Conservation (phyloP, 768 basidiomycete species). For the Mycena vitilis region DNA sequence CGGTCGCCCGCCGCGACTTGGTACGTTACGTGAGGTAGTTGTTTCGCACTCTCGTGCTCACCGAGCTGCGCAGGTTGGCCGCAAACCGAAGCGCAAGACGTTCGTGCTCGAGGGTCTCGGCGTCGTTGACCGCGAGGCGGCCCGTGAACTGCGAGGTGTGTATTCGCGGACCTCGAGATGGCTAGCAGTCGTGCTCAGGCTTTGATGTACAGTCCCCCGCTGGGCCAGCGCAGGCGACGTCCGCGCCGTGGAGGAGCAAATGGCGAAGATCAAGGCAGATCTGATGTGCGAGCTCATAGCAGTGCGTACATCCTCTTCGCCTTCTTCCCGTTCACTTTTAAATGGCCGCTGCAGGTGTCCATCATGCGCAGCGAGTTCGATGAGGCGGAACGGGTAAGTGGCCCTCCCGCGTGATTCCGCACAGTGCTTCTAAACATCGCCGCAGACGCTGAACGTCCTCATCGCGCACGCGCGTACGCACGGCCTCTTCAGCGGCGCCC, state of each 20-base stretch:
- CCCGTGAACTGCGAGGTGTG: conserved; percentile 54
- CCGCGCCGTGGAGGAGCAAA: conserved; percentile 56
- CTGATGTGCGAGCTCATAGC: conserved; percentile 76
- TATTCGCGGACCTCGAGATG: conserved; percentile 27
- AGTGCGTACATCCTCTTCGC: conserved; percentile 50
- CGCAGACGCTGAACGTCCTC: conserved; percentile 56
- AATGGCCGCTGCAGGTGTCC: conserved; percentile 56
- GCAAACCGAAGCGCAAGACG: conserved; percentile 77
- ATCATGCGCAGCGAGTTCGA: conserved; percentile 78
- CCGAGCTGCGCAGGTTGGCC: conserved; percentile 59
- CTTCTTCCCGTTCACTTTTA: not conserved
- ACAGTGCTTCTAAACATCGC: conserved; percentile 2
- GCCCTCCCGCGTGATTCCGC: not conserved
- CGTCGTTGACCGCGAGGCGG: conserved; percentile 60
- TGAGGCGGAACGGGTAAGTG: conserved; percentile 66
- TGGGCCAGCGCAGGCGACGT: conserved; percentile 68
- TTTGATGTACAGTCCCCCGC: conserved; percentile 55
- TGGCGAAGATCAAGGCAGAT: conserved; percentile 77
- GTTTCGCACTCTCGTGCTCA: not conserved
- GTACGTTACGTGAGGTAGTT: not conserved
- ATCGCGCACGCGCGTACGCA: conserved; percentile 73
- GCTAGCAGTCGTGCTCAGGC: conserved; percentile 7
- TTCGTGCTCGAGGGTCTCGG: conserved; percentile 75
- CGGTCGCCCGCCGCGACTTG: conserved; percentile 72
- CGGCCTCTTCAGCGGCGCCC: conserved; percentile 61